Base-by-base conservation (phyloP, 768 basidiomycete genomes). In the Mycena pura region DNA sequence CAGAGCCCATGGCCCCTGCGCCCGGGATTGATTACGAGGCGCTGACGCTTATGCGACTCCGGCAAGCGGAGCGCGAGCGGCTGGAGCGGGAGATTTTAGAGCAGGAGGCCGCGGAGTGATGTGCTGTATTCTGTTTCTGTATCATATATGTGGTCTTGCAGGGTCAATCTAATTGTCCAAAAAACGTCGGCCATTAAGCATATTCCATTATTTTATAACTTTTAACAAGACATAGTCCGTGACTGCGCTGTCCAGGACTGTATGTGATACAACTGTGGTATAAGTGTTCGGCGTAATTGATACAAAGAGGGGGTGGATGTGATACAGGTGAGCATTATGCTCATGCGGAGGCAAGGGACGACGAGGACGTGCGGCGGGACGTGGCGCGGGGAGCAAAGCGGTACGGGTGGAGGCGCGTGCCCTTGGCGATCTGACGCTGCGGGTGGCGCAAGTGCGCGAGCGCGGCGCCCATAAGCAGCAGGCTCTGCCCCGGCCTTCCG, bases 71-170 rank as follows among this genome's bases (percentile, higher is more conserved):
- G 72, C 81, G 89, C 36, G 89, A 87, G 63, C 79, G 89, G 41
- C 70, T 95, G 24, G 93, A 94, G 71, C 79, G 84, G 58, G 91
- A 93, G 71, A 92, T 93, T 64, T 73, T 85, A 36, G 90, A 91
- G 69, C 82, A 84, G 52, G 91, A 93, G 65, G 86, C 83, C 6
- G 73, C 72, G 32, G 82, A 82, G 58, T 28, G 50, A 46, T 36
- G 9, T 17, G 17, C 17, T 17, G 34, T 36, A 9, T 36, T 36
- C 34, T 10, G 8, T 43, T 43, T n/a, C n/a, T n/a, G n/a, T n/a
- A n/a, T n/a, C n/a, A n/a, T n/a, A n/a, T n/a, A n/a, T n/a, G n/a
- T n/a, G n/a, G n/a, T n/a, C n/a, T n/a, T n/a, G n/a, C n/a, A n/a
- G n/a, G n/a, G n/a, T n/a, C n/a, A n/a, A n/a, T n/a, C n/a, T n/a